A percentile compares a stretch with the other conserved stretches of the same genome.
Conservation (phyloP, 257 asterid genomes). For the Cinchona pubescens region DNA sequence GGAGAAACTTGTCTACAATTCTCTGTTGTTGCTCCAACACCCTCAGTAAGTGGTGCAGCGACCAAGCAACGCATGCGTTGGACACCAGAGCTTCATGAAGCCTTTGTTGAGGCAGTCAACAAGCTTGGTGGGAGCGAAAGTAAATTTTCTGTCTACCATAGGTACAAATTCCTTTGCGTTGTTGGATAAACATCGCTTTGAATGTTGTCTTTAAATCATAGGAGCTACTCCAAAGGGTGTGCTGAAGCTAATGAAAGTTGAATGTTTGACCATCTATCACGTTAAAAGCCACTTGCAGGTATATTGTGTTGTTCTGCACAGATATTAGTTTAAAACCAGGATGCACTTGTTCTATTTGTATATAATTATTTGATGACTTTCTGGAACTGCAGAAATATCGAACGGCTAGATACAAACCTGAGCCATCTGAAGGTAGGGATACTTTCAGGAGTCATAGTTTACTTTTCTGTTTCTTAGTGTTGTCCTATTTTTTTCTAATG, state of each 20-base stretch:
- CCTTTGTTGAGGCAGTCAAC: slow-evolving; percentile 80
- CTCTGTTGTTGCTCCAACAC: slow-evolving; percentile 40
- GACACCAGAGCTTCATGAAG: slow-evolving; percentile 89
- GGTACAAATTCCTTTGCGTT: background rate
- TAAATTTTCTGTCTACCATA: slow-evolving; percentile 24
- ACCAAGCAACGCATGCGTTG: slow-evolving; percentile 91
- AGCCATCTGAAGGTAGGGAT: slow-evolving; percentile 64
- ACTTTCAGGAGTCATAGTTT: slow-evolving; percentile 12
- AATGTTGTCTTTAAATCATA: slow-evolving; percentile 24
- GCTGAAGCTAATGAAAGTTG: slow-evolving; percentile 75
- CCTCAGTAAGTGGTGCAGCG: slow-evolving; percentile 63
- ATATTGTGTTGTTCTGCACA: slow-evolving; percentile 14
- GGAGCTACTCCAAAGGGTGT: slow-evolving; percentile 97
- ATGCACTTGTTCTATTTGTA: slow-evolving; percentile 19
- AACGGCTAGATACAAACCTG: slow-evolving; percentile 86
- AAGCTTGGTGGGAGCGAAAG: slow-evolving; percentile 97
- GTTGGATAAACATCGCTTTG: background rate
- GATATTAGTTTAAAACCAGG: slow-evolving; percentile 12
- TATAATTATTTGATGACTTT: slow-evolving; percentile 17
- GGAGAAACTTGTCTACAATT: slow-evolving; percentile 57
- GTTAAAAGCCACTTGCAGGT: slow-evolving; percentile 95
- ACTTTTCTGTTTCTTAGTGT: slow-evolving; percentile 10
- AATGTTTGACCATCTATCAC: slow-evolving; percentile 77
- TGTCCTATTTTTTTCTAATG: background rate
- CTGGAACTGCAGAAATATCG: slow-evolving; percentile 74